phyloP scores from a whole-genome alignment of 1,284 basidiomycete species.

The Heterobasidion occidentale region DNA sequence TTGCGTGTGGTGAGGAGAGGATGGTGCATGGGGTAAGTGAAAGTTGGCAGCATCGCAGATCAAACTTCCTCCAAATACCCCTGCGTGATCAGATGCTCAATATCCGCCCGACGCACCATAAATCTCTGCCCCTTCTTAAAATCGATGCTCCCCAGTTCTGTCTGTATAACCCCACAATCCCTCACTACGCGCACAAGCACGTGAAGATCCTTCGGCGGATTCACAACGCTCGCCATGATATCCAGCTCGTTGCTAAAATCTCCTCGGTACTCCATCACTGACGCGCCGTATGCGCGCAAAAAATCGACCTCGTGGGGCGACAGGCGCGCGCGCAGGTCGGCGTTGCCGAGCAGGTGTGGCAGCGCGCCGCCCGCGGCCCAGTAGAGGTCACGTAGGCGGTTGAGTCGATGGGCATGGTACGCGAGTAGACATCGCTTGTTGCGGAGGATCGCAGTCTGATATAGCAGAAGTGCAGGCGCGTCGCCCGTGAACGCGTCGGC shows the following conservation, averaged over 20 bases:
- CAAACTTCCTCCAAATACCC: conserved; percentile 78
- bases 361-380: conserved; percentile 93
- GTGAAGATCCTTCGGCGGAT: conserved; percentile 78
- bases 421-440: conserved; percentile 93
- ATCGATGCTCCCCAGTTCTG: conserved; percentile 82
- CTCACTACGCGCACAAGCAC: conserved; percentile 71
- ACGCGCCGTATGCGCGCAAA: conserved; percentile 73
- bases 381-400: conserved; percentile 78
- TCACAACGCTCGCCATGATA: conserved; percentile 69
- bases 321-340: conserved; percentile 70
- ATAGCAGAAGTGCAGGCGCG: conserved; percentile 74
- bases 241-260: conserved; percentile 85
- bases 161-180: conserved; percentile 86
- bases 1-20: too few species aligned
- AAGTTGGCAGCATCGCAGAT: background rate
- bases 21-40: too few species aligned
- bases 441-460: conserved; percentile 80
- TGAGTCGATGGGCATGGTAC: conserved; percentile 82
- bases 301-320: conserved; percentile 91
- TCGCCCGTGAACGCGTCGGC: conserved; percentile 20
- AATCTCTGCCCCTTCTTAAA: conserved; percentile 87
- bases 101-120: conserved; percentile 77
- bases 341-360: conserved; percentile 72
- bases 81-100: conserved; percentile 88
- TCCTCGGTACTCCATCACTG: conserved; percentile 78